Percentiles rank a stretch among this genome's conserved stretches.
Evolutionary conservation across 106 monocot species (phyloP).

Genomic region (Alisma plantagoaquatica): DNA sequence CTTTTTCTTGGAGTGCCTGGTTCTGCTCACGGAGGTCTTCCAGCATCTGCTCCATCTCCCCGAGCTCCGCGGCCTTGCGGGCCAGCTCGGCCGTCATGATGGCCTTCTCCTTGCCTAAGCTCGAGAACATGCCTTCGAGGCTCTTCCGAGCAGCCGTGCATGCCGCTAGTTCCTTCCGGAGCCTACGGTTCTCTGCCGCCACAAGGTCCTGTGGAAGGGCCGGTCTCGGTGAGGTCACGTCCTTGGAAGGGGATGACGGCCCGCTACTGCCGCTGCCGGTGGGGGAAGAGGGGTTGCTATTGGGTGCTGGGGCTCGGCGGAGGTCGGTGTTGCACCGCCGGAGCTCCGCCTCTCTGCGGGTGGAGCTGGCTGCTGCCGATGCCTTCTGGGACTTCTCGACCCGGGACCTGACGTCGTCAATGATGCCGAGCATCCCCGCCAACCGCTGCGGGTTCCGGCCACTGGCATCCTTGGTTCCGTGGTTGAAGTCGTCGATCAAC

Average conservation of each 20-base stretch:
- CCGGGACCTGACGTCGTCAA: slow-evolving; percentile 40
- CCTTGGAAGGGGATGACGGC: too few relatives aligned
- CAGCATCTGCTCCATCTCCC: slow-evolving; percentile 29
- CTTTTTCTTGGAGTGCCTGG: slow-evolving; percentile 35
- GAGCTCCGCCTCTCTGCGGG: slow-evolving; percentile 29
- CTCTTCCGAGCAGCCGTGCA: slow-evolving; percentile 30
- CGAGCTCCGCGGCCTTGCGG: slow-evolving; percentile 23
- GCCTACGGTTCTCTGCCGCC: slow-evolving; percentile 37
- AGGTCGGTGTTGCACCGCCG: slow-evolving; percentile 54
- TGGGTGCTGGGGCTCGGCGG: slow-evolving; percentile 2
- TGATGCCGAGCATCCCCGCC: slow-evolving; percentile 23
- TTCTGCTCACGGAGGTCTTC: slow-evolving; percentile 37
- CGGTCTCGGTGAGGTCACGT: too few relatives aligned
- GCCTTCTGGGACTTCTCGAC: slow-evolving; percentile 17
- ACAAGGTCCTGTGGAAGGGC: too few relatives aligned
- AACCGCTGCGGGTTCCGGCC: slow-evolving; percentile 11
- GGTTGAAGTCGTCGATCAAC: slow-evolving; percentile 33
- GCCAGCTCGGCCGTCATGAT: slow-evolving; percentile 42
- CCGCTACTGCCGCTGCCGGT: slow-evolving; percentile 9
- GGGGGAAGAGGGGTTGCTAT: not conserved
- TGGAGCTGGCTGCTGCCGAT: too few relatives aligned
- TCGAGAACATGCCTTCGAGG: slow-evolving; percentile 56
- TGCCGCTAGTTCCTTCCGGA: slow-evolving; percentile 32
- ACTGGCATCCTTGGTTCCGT: slow-evolving; percentile 6
- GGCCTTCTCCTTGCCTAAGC: slow-evolving; percentile 45